Conservation (phyloP, 1,139 yeast genomes). For the Taiozyma sp. region DNA sequence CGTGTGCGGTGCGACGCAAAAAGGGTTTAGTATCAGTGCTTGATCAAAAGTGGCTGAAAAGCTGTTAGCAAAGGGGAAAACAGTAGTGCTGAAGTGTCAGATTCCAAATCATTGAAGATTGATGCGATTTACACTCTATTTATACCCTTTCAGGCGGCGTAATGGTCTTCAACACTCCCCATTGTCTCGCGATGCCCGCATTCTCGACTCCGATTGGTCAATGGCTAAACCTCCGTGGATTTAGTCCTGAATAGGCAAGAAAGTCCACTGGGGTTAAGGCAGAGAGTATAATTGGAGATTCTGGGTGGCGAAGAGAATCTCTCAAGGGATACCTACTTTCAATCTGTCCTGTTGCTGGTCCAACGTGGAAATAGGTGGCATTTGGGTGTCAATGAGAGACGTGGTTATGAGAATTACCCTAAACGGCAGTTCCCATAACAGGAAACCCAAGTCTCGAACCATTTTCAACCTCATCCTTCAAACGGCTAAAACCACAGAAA, state of each 20-base stretch:
- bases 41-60: not conserved
- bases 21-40: not conserved
- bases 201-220: not conserved
- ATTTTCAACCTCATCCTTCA: not conserved
- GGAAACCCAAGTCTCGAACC: not conserved
- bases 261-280: not conserved
- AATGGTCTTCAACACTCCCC: not conserved
- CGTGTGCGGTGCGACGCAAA: not conserved
- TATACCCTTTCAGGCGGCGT: not conserved
- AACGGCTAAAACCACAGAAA: not conserved
- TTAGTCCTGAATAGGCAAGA: not conserved
- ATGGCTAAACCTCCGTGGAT: not conserved
- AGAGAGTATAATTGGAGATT: not conserved
- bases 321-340: too few relatives aligned
- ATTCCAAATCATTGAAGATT: not conserved
- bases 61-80: not conserved
- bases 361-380: not conserved
- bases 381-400: not conserved
- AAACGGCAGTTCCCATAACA: not conserved
- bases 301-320: too few relatives aligned
- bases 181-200: not conserved
- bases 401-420: not conserved
- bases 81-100: not conserved
- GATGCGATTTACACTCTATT: not conserved
- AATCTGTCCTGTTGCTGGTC: too few relatives aligned